These are phyloP conservation scores for Cruciata laevipes DNA, from an alignment of 257 asterid genomes.

Conservation along the genomic window DNA sequence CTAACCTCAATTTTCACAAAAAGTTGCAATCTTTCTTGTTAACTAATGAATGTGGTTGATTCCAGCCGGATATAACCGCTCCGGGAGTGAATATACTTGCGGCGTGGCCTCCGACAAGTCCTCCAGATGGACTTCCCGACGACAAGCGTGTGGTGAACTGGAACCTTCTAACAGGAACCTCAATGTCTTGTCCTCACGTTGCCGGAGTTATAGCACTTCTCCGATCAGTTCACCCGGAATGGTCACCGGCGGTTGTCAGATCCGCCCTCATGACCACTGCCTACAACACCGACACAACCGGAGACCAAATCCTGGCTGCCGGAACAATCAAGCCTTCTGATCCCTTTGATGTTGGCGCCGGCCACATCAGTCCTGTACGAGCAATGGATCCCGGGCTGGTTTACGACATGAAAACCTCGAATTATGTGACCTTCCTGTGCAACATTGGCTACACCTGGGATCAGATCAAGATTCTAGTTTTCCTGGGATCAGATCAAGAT, in stretches of 20 bases:
- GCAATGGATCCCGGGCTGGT: conserved; percentile 68
- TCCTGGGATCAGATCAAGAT: conserved; percentile 9
- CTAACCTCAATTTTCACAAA: background rate
- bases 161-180: conserved; percentile 54
- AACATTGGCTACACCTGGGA: conserved; percentile 15
- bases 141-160: conserved; percentile 33
- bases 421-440: conserved; percentile 42
- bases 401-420: conserved; percentile 36
- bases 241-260: conserved; percentile 69
- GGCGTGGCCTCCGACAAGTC: conserved; percentile 44
- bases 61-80: conserved; percentile 57
- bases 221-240: conserved; percentile 49
- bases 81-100: conserved; percentile 63
- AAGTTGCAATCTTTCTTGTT: background rate
- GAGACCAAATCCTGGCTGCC: background rate
- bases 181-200: conserved; percentile 84
- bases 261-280: conserved; percentile 63
- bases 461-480: conserved; percentile 8
- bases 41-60: too few relatives aligned
- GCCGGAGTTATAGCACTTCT: conserved; percentile 55
- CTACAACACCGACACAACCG: conserved; percentile 10
- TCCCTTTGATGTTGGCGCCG: conserved; percentile 62
- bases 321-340: conserved; percentile 6
- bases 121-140: conserved; percentile 26
- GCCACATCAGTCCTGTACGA: conserved; percentile 44